Evolutionary conservation across 176 grass and related monocot genomes (phyloP).

Genomic region (Triticum urartu): DNA sequence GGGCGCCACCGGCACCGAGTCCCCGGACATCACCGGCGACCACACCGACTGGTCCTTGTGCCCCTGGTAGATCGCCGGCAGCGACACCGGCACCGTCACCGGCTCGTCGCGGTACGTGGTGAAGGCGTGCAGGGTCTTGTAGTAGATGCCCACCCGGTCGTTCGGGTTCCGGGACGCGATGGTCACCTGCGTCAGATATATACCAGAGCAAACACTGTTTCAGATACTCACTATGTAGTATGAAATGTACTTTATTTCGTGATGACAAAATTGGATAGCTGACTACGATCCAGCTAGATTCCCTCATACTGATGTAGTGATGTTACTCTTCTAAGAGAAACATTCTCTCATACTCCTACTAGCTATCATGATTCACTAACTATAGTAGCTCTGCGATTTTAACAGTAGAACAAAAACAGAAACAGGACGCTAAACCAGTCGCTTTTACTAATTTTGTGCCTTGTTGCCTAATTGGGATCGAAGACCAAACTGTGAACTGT

Average conservation of each 20-base stretch:
- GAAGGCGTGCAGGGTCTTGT: slow-evolving; percentile 59
- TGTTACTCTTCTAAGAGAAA: background rate
- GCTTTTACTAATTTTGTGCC: background rate
- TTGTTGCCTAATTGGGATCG: too few species aligned
- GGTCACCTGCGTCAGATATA: slow-evolving; percentile 37
- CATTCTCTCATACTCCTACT: background rate
- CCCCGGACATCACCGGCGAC: slow-evolving; percentile 63
- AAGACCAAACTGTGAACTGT: background rate
- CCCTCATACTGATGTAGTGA: background rate
- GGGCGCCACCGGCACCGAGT: slow-evolving; percentile 41
- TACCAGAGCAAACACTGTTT: background rate
- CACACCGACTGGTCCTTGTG: slow-evolving; percentile 72
- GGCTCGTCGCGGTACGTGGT: slow-evolving; percentile 63
- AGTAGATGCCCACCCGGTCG: slow-evolving; percentile 74
- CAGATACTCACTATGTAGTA: background rate
- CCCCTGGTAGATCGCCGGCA: slow-evolving; percentile 72
- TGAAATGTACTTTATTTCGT: background rate
- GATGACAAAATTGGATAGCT: background rate
- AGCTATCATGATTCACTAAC: background rate
- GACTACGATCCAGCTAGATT: background rate
- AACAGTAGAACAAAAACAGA: background rate
- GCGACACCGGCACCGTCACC: slow-evolving; percentile 45
- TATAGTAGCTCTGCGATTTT: background rate
- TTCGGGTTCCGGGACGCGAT: slow-evolving; percentile 86
- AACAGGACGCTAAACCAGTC: background rate